Evolutionary conservation across 208 protist species (phyloP).

Genomic region (Leishmania tropica): DNA sequence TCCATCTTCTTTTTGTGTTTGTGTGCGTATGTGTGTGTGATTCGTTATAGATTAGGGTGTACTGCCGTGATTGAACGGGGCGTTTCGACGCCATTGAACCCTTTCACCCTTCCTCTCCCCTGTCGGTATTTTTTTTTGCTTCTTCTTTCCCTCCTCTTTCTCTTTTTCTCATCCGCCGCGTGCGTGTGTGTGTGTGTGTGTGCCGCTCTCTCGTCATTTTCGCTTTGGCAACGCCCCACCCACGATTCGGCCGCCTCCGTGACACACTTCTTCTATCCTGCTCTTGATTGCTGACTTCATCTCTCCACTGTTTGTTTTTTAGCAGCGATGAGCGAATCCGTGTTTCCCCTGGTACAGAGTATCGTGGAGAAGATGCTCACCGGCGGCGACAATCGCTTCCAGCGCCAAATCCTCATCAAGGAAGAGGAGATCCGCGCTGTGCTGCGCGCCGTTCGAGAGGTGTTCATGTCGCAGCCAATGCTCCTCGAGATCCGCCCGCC

Average conservation of each 20-base stretch:
- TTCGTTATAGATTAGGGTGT: no score
- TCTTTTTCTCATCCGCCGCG: background rate
- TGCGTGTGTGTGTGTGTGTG: background rate
- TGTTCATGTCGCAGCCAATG: slow-evolving; percentile 91
- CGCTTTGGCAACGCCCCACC: background rate
- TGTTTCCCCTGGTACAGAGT: slow-evolving; percentile 17
- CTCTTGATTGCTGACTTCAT: background rate
- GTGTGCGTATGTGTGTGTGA: no score
- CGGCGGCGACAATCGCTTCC: slow-evolving; percentile 17
- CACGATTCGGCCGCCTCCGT: background rate
- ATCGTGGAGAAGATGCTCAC: slow-evolving; percentile 25
- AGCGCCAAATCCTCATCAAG: slow-evolving; percentile 47
- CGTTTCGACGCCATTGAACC: no score
- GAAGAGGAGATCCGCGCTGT: slow-evolving; percentile 87
- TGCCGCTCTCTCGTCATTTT: background rate
- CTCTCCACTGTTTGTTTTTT: background rate
- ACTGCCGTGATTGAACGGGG: no score
- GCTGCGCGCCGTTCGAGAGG: slow-evolving; percentile 66
- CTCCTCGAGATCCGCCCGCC: slow-evolving; percentile 89
- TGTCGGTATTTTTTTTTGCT: background rate
- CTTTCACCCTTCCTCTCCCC: no score
- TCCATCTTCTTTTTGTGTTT: background rate
- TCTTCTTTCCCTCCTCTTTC: background rate
- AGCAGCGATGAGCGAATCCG: background rate
- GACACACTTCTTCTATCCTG: background rate